Evolutionary conservation across 1,139 yeast species (phyloP).

Genomic region (Hansenula lynferdii): DNA sequence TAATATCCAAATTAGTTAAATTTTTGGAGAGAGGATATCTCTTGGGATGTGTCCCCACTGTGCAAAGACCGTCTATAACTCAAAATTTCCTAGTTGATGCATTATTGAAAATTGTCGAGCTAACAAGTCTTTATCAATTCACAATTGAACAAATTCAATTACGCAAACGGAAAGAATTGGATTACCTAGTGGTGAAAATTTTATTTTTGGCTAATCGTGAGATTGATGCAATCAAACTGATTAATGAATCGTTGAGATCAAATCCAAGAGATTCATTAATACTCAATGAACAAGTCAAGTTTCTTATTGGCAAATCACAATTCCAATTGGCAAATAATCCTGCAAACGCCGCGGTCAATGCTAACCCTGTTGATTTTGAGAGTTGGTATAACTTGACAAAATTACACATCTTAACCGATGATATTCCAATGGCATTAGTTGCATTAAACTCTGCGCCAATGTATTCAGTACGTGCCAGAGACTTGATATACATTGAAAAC

Average conservation of each 20-base stretch:
- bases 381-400: conserved; percentile 78
- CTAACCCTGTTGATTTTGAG: conserved; percentile 80
- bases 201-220: conserved; percentile 59
- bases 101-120: conserved; percentile 53
- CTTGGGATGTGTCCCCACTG: conserved; percentile 57
- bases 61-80: conserved; percentile 63
- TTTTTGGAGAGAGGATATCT: conserved; percentile 64
- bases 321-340: conserved; percentile 69
- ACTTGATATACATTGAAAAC: conserved; percentile 51
- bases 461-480: conserved; percentile 66
- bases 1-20: conserved; percentile 55
- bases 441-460: conserved; percentile 90
- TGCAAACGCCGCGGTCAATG: conserved; percentile 70
- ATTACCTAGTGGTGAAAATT: conserved; percentile 46
- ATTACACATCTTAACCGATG: conserved; percentile 65
- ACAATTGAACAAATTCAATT: conserved; percentile 57
- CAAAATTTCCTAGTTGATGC: conserved; percentile 79
- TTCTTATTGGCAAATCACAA: conserved; percentile 60
- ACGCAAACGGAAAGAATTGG: conserved; percentile 41
- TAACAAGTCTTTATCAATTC: conserved; percentile 59
- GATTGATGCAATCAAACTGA: conserved; percentile 58
- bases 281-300: conserved; percentile 62
- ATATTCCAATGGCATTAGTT: conserved; percentile 71
- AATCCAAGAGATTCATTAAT: conserved; percentile 59
- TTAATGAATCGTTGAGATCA: conserved; percentile 49